Base-by-base conservation (phyloP, 345 rosid species). In the Microthlaspi erraticum region DNA sequence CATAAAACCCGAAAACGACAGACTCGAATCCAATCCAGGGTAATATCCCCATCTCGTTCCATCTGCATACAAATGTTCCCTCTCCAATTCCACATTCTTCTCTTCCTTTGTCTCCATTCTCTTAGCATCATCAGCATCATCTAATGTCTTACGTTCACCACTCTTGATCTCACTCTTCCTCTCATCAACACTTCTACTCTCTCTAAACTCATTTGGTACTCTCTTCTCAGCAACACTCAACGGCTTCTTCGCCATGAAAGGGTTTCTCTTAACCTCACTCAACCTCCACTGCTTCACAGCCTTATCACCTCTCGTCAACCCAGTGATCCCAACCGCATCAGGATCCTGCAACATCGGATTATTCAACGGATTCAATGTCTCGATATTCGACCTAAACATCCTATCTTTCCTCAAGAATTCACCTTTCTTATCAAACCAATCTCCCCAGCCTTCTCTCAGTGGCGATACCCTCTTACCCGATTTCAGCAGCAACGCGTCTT, bases 301-400 rank as follows among this genome's bases (percentile, higher is more conserved):
- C 78, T 65, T 94, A 74, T 94, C 97, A 32, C 92, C 96, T 77
- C 85, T 78, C 8, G 93, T 91, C 71, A 88, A 78, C 7, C 95
- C 92, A 6, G 83, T 84, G 26, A 83, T 69, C 34, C 97, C 96
- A 63, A 83, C 81, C 2, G 86, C 93, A 79, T 91, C 97, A 1
- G 99, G 98, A 53, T 94, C 99, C 74, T 91, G 98, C 90, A 93
- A 46, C 83, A 93, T 66, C 0, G 96, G 96, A 74, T 91, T 91
- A 70, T 80, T 83, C 83, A 80, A 53, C 0, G 97, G 97, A 83
- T 93, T 91, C 84, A 94, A 81, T 6, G 81, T 77, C 75, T 89
- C 97, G 8, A 86, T 72, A 71, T 86, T 85, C 13, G 97, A 88
- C 70, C 78, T 87, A 59, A 94, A 94, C 97, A 91, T 86, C 74